Base-by-base conservation (phyloP, 371 early-diverging fungal species). In the Syncephalastrum contaminatum region DNA sequence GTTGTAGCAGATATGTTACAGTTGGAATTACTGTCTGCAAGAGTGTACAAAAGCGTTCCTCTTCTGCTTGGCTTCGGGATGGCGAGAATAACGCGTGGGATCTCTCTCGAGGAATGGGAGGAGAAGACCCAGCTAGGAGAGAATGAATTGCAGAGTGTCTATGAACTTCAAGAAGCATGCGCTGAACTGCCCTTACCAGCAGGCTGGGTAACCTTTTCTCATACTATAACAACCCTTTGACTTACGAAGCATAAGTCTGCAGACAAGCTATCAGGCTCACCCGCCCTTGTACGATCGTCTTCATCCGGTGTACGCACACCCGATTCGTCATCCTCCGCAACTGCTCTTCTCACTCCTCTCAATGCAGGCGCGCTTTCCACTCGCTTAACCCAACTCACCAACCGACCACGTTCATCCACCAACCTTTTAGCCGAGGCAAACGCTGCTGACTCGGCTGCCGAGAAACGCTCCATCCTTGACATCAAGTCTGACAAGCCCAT, bases 41-140 rank as follows among this genome's bases (percentile, higher is more conserved):
- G 36, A 30, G 12, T 30, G 36, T 8, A 8, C 36, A 12, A 5
- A 30, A 30, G 36, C 36, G 36, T 8, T 12, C 36, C 10, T 30
- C 36, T 30, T 8, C 8, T 30, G 36, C 36, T 30, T 5, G 36
- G 36, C 10, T 30, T 30, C 10, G 36, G 25, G 30, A 75, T 75
- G 75, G 53, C 66, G 47, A 59, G 61, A 62, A 63, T 66, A 22
- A 55, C 60, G 51, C 66, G 71, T 22, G 66, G 69, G 12, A 71
- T 78, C 16, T 76, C 77, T 4, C 45, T 84, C 27, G 87, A 87
- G 52, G 85, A 88, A 51, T 90, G 88, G 88, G 90, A 90, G 53
- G 70, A 81, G 27, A 82, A 80, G 43, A 77, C 84, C 4, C 75
- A 72, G 8, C 63, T 90, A 10, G 61, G 75, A 14, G 86, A 86